Percentiles rank a stretch among this genome's conserved stretches.
These are phyloP conservation scores for Phytopythium kandeliae DNA, from an alignment of 352 stramenopile species.

Conservation along the genomic window DNA sequence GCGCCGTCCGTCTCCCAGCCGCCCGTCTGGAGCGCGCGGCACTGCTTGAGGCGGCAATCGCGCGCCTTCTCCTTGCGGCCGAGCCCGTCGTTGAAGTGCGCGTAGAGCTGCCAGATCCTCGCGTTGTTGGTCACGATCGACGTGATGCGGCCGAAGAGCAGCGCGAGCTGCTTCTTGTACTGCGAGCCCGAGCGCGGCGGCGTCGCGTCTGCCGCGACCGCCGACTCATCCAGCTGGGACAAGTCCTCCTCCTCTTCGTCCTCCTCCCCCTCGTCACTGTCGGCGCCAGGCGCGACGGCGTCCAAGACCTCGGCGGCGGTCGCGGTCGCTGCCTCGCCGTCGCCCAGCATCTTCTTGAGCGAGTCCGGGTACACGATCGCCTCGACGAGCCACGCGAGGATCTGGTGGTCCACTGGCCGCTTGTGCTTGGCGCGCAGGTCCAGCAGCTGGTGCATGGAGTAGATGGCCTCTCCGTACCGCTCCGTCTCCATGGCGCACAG, in stretches of 20 bases:
- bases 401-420: conserved; percentile 60
- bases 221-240: conserved; percentile 40
- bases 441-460: conserved; percentile 77
- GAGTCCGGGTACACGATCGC: conserved; percentile 63
- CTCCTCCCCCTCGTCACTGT: no score
- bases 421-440: conserved; percentile 82
- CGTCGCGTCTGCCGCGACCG: conserved; percentile 33
- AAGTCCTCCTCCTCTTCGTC: conserved; percentile 40
- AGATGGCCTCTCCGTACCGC: conserved; percentile 75
- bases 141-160: conserved; percentile 74
- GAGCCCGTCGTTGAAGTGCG: conserved; percentile 68
- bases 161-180: conserved; percentile 69
- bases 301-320: conserved; percentile 11
- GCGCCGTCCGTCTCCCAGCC: conserved; percentile 63
- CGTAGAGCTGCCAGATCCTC: conserved; percentile 82
- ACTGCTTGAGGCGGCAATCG: conserved; percentile 76
- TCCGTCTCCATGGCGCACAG: conserved; percentile 75
- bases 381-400: conserved; percentile 80
- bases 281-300: conserved; percentile 6
- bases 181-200: conserved; percentile 49
- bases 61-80: conserved; percentile 60
- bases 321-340: conserved; percentile 26
- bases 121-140: conserved; percentile 72
- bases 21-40: conserved; percentile 58
- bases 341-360: conserved; percentile 31